These are phyloP conservation scores for Rhynchosporium agropyri DNA, from an alignment of 2,329 filamentous ascomycete species.

Conservation along the genomic window DNA sequence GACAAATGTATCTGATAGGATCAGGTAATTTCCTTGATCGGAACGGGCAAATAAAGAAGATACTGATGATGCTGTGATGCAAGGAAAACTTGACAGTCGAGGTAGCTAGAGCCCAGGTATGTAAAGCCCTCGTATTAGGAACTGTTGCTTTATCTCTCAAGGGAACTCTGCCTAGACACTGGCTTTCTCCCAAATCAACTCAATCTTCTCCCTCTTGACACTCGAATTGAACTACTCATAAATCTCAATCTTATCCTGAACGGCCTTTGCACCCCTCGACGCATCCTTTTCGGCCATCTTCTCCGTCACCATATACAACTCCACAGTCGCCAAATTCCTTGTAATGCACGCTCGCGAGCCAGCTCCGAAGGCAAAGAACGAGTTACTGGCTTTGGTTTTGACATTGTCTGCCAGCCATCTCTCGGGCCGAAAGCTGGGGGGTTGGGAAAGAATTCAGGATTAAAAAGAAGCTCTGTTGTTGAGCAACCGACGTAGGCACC, in stretches of 20 bases:
- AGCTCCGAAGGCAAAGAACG: constrained; percentile 53
- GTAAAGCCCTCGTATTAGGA: background rate
- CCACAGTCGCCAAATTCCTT: constrained; percentile 50
- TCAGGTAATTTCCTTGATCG: no score
- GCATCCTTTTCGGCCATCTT: constrained; percentile 48
- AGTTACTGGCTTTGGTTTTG: constrained; percentile 46
- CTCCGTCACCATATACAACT: constrained; percentile 44
- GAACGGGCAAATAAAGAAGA: background rate
- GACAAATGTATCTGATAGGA: no score
- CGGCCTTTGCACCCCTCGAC: constrained; percentile 47
- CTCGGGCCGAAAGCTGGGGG: constrained; percentile 50
- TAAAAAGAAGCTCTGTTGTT: constrained; percentile 51
- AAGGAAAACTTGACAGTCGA: background rate
- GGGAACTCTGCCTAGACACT: constrained; percentile 5
- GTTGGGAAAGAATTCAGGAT: constrained; percentile 48
- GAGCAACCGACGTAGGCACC: constrained; percentile 51
- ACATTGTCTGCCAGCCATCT: constrained; percentile 48
- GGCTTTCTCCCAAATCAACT: constrained; percentile 38
- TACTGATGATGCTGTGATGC: background rate
- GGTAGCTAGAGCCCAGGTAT: background rate
- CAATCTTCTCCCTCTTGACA: constrained; percentile 53
- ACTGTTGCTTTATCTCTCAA: background rate
- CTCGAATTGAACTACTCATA: constrained; percentile 59
- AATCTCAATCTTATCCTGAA: constrained; percentile 51
- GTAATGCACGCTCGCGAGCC: constrained; percentile 54